A percentile compares a stretch with the other conserved stretches of the same genome.
Evolutionary conservation across 148 eudicot species (phyloP).

Genomic region (Silene latifolia): DNA sequence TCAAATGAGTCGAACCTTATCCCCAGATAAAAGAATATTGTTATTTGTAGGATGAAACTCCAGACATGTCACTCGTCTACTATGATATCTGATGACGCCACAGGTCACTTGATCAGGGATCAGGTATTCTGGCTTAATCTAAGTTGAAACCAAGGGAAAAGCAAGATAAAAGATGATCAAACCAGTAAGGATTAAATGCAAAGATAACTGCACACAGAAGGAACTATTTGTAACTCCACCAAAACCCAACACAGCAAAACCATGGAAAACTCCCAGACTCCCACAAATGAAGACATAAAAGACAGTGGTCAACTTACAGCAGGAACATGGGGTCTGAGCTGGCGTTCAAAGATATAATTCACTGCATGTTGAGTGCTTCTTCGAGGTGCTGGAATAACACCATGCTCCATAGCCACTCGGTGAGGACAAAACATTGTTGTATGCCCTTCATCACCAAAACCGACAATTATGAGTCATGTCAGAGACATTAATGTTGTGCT

Average conservation of each 20-base stretch:
- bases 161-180: neutral
- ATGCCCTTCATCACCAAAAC: slow-evolving; percentile 60
- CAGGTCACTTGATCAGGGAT: slow-evolving; percentile 82
- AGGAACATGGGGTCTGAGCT: slow-evolving; percentile 60
- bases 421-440: slow-evolving; percentile 92
- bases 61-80: slow-evolving; percentile 87
- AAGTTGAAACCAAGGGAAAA: slow-evolving; percentile 1
- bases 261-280: neutral
- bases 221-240: neutral
- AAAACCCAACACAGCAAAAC: neutral
- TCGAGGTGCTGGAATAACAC: slow-evolving; percentile 70
- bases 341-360: slow-evolving; percentile 74
- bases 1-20: slow-evolving; percentile 56
- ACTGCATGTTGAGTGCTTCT: slow-evolving; percentile 51
- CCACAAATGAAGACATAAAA: neutral
- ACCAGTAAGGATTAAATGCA: neutral
- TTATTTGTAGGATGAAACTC: slow-evolving; percentile 92
- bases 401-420: slow-evolving; percentile 77
- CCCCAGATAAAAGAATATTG: slow-evolving; percentile 86
- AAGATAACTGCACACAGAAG: neutral
- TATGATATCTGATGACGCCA: slow-evolving; percentile 88
- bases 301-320: slow-evolving; percentile 41
- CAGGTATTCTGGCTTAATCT: slow-evolving; percentile 77
- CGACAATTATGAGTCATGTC: slow-evolving; percentile 7
- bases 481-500: neutral